These are phyloP conservation scores for Oryza longistaminata DNA, from an alignment of 176 grass and related monocot species.

Conservation along the genomic window DNA sequence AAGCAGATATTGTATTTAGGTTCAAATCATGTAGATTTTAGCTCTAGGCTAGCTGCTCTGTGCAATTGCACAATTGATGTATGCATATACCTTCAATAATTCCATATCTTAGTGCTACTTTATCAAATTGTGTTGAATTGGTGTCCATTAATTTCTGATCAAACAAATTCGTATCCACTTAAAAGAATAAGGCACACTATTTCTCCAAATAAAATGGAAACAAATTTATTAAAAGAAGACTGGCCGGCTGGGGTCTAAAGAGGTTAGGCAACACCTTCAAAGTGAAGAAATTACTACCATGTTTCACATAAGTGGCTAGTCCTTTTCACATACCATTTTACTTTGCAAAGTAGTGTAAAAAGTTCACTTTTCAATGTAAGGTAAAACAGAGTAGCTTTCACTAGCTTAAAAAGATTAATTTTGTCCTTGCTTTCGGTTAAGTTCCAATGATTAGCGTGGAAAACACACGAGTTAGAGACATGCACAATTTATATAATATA, in stretches of 20 bases:
- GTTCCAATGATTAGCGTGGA: not conserved
- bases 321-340: not conserved
- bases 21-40: not conserved
- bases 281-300: slow-evolving; percentile 31
- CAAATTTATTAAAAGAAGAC: slow-evolving; percentile 23
- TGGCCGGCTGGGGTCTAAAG: not conserved
- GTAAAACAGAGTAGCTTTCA: slow-evolving; percentile 25
- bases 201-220: slow-evolving; percentile 15
- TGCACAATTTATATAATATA: not conserved
- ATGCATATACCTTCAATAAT: slow-evolving; percentile 24
- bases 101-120: not conserved
- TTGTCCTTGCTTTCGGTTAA: slow-evolving; percentile 6
- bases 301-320: slow-evolving; percentile 12
- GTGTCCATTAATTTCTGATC: not conserved
- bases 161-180: not conserved
- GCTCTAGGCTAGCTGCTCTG: not conserved
- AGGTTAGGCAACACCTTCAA: slow-evolving; percentile 19
- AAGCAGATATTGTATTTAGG: slow-evolving; percentile 9
- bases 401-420: slow-evolving; percentile 26
- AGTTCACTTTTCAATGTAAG: slow-evolving; percentile 31
- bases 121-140: not conserved
- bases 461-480: not conserved
- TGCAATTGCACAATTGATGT: not conserved
- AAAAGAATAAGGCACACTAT: not conserved
- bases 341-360: slow-evolving; percentile 12